Base-by-base conservation (phyloP, 352 stramenopile species). In the Globisporangium cylindrosporum region DNA sequence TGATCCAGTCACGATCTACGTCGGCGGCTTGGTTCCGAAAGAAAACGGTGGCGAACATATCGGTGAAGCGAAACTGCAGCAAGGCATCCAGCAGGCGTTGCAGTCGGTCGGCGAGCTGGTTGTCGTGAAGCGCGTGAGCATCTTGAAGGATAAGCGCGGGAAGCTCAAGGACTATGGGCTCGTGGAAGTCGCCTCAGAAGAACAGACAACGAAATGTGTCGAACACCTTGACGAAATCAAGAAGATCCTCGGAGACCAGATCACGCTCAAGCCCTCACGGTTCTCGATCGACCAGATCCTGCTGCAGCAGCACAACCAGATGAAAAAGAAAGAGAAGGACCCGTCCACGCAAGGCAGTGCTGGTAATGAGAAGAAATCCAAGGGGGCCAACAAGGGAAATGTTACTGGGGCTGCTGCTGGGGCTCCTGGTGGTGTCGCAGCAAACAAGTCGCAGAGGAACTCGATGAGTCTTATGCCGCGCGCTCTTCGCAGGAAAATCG, bases 151-250 rank as follows among this genome's bases (percentile, higher is more conserved):
- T 59, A 79, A 78, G n/a, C 74, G 78, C 25, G 80, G 80, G 0
- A 81, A 79, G n/a, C 72, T 80, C 5, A 92, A 92, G 60, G 82
- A 90, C 57, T 90, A 90, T 48, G 84, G 73, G 1, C 77, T 92
- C 2, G 77, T 92, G n/a, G 71, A 89, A 59, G 46, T 90, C 4
- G 67, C 69, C 0, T 68, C 86, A 25, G 15, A 63, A 15, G 71
- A 73, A 1, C 72, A 83, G n/a, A 69, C 72, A 5, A 32, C 67
- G 0, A 69, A 70, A 54, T 83, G 76, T 24, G 55, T 90, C 3
- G 51, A 59, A 22, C 79, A 79, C 25, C 53, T 67, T 2, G 25
- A 61, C 14, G 73, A 76, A 4, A 24, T 92, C 3, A 70, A 82
- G 68, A 24, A 48, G 5, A 70, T 77, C 32, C 64, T 92, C 0